These are phyloP conservation scores for Fraxinus excelsior DNA, from an alignment of 257 asterid species.

Conservation along the genomic window DNA sequence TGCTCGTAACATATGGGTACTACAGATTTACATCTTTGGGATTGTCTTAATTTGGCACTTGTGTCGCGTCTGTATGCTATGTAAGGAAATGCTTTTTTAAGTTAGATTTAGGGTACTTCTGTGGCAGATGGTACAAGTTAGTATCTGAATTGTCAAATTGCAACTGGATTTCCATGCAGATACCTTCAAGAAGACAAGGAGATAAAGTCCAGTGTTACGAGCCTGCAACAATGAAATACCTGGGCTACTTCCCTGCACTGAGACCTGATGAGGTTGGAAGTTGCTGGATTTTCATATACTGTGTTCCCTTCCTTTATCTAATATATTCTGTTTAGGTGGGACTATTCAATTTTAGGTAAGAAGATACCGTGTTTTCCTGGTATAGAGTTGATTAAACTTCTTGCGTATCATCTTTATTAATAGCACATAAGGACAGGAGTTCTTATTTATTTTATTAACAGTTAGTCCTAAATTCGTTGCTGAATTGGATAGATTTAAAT, in stretches of 20 bases:
- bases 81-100: not conserved
- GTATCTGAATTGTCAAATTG: conserved; percentile 22
- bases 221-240: conserved; percentile 98
- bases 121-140: conserved; percentile 5
- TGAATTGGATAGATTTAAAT: conserved; percentile 8
- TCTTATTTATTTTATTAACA: conserved; percentile 3
- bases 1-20: not conserved
- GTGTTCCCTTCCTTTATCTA: not conserved
- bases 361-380: conserved; percentile 6
- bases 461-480: conserved; percentile 4
- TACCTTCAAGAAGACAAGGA: conserved; percentile 93
- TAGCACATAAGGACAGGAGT: conserved; percentile 4
- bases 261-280: conserved; percentile 79
- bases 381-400: conserved; percentile 12
- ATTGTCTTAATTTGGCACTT: not conserved
- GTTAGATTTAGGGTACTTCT: conserved; percentile 9
- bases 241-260: conserved; percentile 83
- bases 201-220: conserved; percentile 98
- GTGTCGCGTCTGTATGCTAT: conserved; percentile 5
- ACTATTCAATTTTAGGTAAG: not conserved
- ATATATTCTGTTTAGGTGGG: not conserved
- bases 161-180: conserved; percentile 44
- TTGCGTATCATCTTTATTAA: conserved; percentile 1
- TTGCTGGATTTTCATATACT: conserved; percentile 13
- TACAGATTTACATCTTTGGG: conserved; percentile 1